Conservation (phyloP, 441 rosid species). For the Eruca vesicaria region DNA sequence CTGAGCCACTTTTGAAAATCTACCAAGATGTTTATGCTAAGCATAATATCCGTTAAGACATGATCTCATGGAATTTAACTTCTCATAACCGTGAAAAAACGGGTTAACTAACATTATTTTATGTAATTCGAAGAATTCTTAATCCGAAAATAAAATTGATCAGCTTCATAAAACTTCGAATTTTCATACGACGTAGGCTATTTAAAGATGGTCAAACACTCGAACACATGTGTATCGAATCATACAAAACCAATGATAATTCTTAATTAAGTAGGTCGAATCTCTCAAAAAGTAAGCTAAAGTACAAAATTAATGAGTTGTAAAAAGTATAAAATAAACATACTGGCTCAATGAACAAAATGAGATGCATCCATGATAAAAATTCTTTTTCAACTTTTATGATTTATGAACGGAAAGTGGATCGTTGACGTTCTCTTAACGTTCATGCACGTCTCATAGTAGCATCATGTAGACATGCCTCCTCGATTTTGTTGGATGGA, state of each 20-base stretch:
- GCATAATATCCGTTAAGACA: background rate
- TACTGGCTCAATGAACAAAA: background rate
- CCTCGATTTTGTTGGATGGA: background rate
- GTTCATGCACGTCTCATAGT: constrained; percentile 24
- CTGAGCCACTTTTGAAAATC: background rate
- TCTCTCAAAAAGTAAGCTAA: background rate
- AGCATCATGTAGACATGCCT: constrained; percentile 3
- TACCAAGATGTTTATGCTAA: background rate
- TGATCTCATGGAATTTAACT: too few species aligned
- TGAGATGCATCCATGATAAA: background rate
- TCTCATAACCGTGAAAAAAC: too few species aligned
- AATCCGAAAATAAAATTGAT: background rate
- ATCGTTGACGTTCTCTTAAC: constrained; percentile 10
- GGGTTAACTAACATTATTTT: too few species aligned
- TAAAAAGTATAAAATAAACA: background rate
- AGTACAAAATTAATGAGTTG: background rate
- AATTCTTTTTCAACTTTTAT: background rate
- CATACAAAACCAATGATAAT: background rate
- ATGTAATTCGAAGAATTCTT: background rate
- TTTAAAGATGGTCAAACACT: background rate
- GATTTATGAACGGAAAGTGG: background rate
- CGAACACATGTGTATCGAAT: too few species aligned
- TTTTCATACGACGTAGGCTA: background rate
- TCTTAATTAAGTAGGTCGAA: background rate
- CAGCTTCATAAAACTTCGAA: background rate